These are phyloP conservation scores for Flaveria floridana DNA, from an alignment of 140 eudicot species.

Conservation along the genomic window DNA sequence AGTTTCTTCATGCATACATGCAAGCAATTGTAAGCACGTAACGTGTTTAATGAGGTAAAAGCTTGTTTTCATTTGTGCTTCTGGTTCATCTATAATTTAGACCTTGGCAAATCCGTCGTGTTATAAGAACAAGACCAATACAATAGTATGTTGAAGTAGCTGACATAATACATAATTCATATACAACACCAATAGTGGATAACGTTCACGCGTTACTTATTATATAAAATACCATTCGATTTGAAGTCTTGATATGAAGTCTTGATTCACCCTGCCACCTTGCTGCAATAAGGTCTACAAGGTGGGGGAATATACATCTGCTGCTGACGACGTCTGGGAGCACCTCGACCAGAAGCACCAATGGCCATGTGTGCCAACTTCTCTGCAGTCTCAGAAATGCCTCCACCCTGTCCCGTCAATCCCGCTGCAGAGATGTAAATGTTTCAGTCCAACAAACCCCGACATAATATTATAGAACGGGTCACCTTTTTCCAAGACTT, in stretches of 20 bases:
- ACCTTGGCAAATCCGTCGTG: background rate
- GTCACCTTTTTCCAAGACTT: background rate
- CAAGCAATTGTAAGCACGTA: background rate
- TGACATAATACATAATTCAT: conserved; percentile 1
- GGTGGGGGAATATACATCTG: conserved; percentile 42
- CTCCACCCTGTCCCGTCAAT: conserved; percentile 38
- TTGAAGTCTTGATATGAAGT: background rate
- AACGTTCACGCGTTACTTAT: background rate
- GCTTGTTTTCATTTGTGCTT: background rate
- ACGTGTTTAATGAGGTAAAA: background rate
- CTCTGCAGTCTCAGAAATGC: conserved; percentile 46
- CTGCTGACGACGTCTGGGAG: conserved; percentile 32
- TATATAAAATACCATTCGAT: background rate
- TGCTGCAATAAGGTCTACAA: conserved; percentile 38
- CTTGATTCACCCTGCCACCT: conserved; percentile 55
- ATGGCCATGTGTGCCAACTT: conserved; percentile 54
- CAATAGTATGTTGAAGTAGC: background rate
- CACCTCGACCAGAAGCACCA: conserved; percentile 34
- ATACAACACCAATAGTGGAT: background rate
- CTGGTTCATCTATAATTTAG: background rate
- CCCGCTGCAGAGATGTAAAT: conserved; percentile 28
- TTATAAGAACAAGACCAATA: background rate
- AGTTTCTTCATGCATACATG: background rate
- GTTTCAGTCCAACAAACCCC: background rate
- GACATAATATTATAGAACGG: background rate